Evolutionary conservation across 805 yeast genomes (phyloP).

Genomic region (Lachancea sp.): DNA sequence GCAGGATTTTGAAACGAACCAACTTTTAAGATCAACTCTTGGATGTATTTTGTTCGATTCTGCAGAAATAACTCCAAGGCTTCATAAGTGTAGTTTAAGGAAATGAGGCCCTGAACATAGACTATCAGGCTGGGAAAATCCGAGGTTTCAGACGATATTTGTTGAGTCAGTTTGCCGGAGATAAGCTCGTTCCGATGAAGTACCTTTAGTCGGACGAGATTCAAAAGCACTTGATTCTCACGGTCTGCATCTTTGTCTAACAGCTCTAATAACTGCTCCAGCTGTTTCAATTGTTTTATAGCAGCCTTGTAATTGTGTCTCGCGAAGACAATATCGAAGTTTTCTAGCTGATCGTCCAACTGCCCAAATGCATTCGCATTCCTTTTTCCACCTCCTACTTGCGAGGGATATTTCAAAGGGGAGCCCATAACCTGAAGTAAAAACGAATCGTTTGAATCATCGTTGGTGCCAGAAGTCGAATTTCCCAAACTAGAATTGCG

Average conservation of each 20-base stretch:
- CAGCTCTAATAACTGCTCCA: conserved; percentile 29
- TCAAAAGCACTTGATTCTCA: conserved; percentile 31
- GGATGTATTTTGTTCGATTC: conserved; percentile 42
- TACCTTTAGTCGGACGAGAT: conserved; percentile 32
- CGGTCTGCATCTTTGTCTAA: conserved; percentile 17
- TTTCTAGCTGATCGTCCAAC: conserved; percentile 59
- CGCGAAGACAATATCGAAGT: conserved; percentile 60
- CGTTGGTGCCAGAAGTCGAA: conserved; percentile 9
- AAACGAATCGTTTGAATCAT: conserved; percentile 25
- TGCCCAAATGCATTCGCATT: conserved; percentile 42
- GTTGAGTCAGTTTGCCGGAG: conserved; percentile 32
- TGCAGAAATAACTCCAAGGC: conserved; percentile 46
- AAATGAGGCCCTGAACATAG: conserved; percentile 30
- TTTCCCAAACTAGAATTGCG: conserved; percentile 14
- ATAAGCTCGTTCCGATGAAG: conserved; percentile 30
- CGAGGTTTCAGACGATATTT: conserved; percentile 27
- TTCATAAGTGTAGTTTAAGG: conserved; percentile 40
- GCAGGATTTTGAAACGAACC: conserved; percentile 45
- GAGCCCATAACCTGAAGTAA: conserved; percentile 53
- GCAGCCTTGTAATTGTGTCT: conserved; percentile 48
- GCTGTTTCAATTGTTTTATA: conserved; percentile 30
- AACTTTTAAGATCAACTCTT: conserved; percentile 43
- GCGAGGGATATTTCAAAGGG: conserved; percentile 53
- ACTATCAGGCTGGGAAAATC: conserved; percentile 25
- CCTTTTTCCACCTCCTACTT: conserved; percentile 43